Conservation (phyloP, 1,284 basidiomycete species). For the Ustilago nuda region DNA sequence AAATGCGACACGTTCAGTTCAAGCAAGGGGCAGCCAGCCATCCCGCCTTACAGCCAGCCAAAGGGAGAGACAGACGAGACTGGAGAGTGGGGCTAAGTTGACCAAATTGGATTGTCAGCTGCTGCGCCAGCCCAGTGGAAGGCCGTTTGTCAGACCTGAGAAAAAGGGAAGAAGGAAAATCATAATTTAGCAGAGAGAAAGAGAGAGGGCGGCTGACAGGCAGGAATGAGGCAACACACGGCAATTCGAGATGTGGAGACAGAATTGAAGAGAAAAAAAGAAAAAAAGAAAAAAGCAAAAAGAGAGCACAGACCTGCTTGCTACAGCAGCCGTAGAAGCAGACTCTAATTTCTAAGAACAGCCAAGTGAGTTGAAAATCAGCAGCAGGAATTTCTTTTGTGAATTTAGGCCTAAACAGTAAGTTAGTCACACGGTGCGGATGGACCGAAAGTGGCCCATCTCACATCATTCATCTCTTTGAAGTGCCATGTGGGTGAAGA, state of each 20-base stretch:
- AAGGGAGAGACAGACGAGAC: background rate
- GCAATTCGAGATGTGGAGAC: background rate
- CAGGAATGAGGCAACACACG: slow-evolving; percentile 1
- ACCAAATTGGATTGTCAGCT: background rate
- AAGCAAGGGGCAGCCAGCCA: background rate
- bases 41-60: background rate
- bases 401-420: no score
- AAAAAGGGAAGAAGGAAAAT: background rate
- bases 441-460: no score
- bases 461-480: no score
- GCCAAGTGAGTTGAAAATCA: no score
- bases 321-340: background rate
- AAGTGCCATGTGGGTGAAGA: no score
- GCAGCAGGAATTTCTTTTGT: no score
- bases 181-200: background rate
- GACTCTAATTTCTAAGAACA: slow-evolving; percentile 1
- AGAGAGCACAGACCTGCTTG: slow-evolving; percentile 3
- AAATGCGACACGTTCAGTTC: slow-evolving; percentile 10
- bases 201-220: background rate
- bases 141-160: background rate
- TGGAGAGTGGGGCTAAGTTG: slow-evolving; percentile 1
- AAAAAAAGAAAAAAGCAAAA: background rate
- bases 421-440: no score
- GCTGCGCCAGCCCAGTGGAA: background rate
- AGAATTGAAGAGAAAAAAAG: background rate